These are phyloP conservation scores for Basidioascus undulatus DNA, from an alignment of 768 basidiomycete species.

Conservation along the genomic window DNA sequence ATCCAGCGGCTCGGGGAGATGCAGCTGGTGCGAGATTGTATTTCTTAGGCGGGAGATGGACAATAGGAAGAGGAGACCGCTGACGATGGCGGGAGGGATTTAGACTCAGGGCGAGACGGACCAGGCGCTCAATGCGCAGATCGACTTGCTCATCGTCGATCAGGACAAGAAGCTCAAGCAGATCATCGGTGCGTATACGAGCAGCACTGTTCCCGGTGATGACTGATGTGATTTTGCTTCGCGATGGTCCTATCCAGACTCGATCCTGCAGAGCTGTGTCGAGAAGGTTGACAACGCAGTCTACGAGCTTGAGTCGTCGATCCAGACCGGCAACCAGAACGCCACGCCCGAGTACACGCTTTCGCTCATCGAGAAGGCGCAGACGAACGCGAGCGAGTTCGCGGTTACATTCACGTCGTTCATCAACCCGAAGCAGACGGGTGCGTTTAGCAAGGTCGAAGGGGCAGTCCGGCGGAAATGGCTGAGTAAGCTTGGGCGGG, in stretches of 20 bases:
- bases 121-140: conserved; percentile 83
- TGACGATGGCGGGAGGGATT: no score
- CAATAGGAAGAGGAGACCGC: no score
- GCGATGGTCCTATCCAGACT: conserved; percentile 30
- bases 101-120: conserved; percentile 65
- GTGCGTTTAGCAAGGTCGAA: no score
- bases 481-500: no score
- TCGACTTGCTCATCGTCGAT: conserved; percentile 87
- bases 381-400: conserved; percentile 86
- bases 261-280: conserved; percentile 84
- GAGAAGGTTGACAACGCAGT: conserved; percentile 93
- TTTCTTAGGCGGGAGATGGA: no score
- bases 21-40: conserved; percentile 36
- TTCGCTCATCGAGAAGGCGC: conserved; percentile 92
- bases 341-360: conserved; percentile 97
- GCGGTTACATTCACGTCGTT: conserved; percentile 55
- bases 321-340: conserved; percentile 77
- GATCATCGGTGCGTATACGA: conserved; percentile 66
- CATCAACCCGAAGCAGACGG: no score
- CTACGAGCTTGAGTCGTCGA: conserved; percentile 90
- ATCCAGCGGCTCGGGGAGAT: conserved; percentile 66
- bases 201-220: neutral
- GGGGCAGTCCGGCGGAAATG: conserved; percentile 46
- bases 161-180: conserved; percentile 93
- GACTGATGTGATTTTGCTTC: neutral